Conservation (phyloP, 352 stramenopile genomes). For the Globisporangium sylvaticum region DNA sequence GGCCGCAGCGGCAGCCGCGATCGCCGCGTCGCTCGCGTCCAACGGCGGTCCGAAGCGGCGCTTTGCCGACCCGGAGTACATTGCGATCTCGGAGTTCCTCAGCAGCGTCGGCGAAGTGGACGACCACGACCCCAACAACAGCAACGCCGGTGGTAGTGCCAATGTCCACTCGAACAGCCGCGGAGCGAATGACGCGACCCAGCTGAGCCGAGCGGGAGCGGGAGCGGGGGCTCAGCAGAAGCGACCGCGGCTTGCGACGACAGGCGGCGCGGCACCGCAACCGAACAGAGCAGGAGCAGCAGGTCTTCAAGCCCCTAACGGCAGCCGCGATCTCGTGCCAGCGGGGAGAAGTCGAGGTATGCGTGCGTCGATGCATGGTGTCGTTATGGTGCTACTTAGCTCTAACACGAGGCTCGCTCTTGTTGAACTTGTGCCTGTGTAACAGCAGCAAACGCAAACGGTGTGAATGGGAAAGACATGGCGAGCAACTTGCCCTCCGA, state of each 20-base stretch:
- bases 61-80: conserved; percentile 54
- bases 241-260: conserved; percentile 5
- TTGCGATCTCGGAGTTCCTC: conserved; percentile 61
- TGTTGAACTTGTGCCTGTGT: neutral
- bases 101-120: conserved; percentile 65
- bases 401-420: neutral
- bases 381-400: neutral
- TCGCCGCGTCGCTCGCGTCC: conserved; percentile 11
- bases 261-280: neutral
- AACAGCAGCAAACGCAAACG: neutral
- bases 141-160: neutral
- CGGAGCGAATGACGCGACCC: neutral
- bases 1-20: conserved; percentile 9
- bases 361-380: neutral
- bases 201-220: neutral
- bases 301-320: neutral
- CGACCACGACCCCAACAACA: conserved; percentile 21
- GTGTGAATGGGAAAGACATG: neutral
- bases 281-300: neutral
- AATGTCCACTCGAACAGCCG: neutral
- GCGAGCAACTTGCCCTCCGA: neutral
- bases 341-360: neutral
- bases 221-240: conserved; percentile 7
- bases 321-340: neutral
- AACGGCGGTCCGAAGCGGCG: conserved; percentile 18